Base-by-base conservation (phyloP, 768 basidiomycete species). In the Stropharia rugosoannulata region DNA sequence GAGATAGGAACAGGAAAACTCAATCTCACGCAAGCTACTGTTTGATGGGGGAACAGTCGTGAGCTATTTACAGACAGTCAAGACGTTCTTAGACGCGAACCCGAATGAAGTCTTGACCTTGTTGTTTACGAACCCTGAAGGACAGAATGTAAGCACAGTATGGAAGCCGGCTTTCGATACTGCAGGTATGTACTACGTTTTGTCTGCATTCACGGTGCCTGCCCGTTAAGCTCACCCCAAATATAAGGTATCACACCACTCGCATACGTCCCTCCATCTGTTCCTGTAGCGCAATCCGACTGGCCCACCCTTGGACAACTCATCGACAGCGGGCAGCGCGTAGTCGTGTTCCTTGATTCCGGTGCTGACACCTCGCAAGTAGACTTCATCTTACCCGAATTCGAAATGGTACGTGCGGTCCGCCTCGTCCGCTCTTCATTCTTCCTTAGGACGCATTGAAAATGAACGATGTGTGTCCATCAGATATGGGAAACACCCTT, bases 241-340 rank as follows among this genome's bases (percentile, higher is more conserved):
- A 15, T 7, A 10, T 5, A 47, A 78, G 79, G 77, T 1, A 75
- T 80, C 15, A 72, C 76, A 1, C 69, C 74, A 0, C 58, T 76
- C 15, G 75, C 78, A 2, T 87, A 81, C 59, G 75, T 82, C 4
- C 86, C 86, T 0, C 75, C 82, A 0, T 64, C 72, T 0, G 61
- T 77, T 0, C 74, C 78, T 0, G 66, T 81, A 55, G 72, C 72
- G 36, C 65, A 72, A 15, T 65, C 69, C 11, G 74, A 80, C 47
- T 90, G 87, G 85, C 87, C 86, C 1, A 85, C 85, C 0, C 70
- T 89, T 4, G 81, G 84, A 1, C 67, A 79, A n/a, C 68, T 89
- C 67, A 83, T 88, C 55, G 80, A 84, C 64, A 73, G 66, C 39
- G 83, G 81, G 4, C 84, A 78, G 62, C 76, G 81, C 5, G 78